Evolutionary conservation across 805 yeast genomes (phyloP), one percentile per base, ranked within the genome.

Genomic region (Suhomyces sp.): DNA sequence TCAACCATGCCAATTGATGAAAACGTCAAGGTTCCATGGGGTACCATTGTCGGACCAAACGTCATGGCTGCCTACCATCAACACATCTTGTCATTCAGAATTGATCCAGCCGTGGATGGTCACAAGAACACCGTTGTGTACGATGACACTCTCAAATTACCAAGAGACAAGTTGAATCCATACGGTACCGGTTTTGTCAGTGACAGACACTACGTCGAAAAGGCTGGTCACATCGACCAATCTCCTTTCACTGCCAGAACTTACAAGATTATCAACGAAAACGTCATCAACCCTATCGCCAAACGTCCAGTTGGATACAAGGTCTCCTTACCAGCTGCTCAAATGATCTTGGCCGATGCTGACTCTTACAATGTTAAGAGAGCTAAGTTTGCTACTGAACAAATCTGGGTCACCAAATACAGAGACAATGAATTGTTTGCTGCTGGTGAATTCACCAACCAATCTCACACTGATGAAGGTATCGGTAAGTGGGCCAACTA

Each of bases 391-490:
- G 87, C 90, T 25, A 82, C 90, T 15, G 72, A 84, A 57, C 91
- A 82, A 57, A 60, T 84, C 46, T 84, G 91, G 90, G 88, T 83
- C 46, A 81, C 91, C 46, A 83, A 83, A 59, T 81, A 83, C 65
- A 65, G 67, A 43, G 93, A 85, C 55, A 72, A 81, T 54, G 77
- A 83, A 62, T 60, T 82, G 49, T 84, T 70, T 46, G 88, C 90
- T 33, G 90, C 88, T 40, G 95, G 95, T 58, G 90, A 83, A 56
- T 83, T 84, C 70, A 84, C 95, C 43, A 85, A 84, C 61, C 95
- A 84, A 65, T 82, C 90, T 11, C 72, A 73, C 39, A 52, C 29
- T 3, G 93, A 83, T 58, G 75, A 83, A 17, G 95, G 93, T 55
- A 56, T 85, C 35, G 81, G 78, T 23, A 68, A 59, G 27, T 85